Conservation (phyloP, 495 filamentous ascomycete genomes). For the Viridothelium virens region DNA sequence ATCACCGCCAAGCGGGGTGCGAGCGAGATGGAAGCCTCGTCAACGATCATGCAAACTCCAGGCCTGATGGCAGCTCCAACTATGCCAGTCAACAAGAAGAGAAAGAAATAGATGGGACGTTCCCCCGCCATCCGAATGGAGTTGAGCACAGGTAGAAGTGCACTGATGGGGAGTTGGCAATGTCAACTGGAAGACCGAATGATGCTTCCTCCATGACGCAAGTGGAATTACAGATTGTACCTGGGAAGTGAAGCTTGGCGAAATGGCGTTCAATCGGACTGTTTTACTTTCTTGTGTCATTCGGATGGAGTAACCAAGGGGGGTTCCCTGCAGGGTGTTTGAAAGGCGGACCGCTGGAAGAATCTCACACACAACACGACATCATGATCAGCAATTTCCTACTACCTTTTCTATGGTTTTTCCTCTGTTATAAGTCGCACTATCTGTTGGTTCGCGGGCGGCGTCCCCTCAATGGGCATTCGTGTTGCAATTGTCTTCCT, state of each 20-base stretch:
- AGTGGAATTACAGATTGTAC: background rate
- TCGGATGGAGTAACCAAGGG: background rate
- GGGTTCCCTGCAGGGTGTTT: background rate
- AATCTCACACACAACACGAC: background rate
- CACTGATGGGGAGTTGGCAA: background rate
- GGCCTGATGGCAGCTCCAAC: constrained; percentile 3
- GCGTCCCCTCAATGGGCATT: background rate
- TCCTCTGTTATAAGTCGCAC: background rate
- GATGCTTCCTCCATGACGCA: background rate
- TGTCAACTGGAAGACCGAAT: background rate
- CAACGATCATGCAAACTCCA: background rate
- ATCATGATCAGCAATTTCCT: background rate
- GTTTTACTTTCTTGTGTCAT: background rate
- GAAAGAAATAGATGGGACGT: constrained; percentile 1
- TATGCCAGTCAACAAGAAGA: constrained; percentile 1
- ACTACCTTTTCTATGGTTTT: background rate
- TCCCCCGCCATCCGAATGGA: background rate
- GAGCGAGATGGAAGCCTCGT: background rate
- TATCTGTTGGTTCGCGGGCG: background rate
- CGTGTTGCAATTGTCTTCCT: background rate
- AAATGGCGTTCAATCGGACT: background rate
- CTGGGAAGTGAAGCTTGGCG: background rate
- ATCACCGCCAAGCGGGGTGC: constrained; percentile 39
- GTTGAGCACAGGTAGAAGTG: background rate
- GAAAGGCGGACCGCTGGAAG: background rate